Base-by-base conservation (phyloP, 306 rosid genomes). In the Mucuna pruriens region DNA sequence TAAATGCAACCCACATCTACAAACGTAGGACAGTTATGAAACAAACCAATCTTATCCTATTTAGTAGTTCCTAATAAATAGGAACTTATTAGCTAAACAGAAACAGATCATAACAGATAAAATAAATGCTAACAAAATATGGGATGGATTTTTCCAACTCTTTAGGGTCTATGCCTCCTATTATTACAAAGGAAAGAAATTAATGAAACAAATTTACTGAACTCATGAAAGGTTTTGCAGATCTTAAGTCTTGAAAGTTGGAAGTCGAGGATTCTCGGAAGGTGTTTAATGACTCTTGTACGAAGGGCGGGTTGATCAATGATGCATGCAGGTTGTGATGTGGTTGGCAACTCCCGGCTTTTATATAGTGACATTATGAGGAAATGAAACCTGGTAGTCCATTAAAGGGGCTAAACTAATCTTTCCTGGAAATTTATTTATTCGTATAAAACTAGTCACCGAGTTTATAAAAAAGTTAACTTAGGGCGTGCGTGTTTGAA, bases 161-260 rank as follows among this genome's bases (percentile, higher is more conserved):
- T 75, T 72, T 80, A 74, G 55, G 85, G 86, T 77, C 70, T 31
- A 62, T 57, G 44, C 85, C 80, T 31, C 10, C 40, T 36, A 31
- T 68, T 36, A 31, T 68, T 76, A 55, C 76, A 76, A 80, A 46
- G 66, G 63, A 82, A 55, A 34, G 11, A 26, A 78, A 48, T 63
- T 57, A 16, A 20, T 57, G 31, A 13, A 54, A 55, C 54, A 57
- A 26, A 25, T 31, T 12, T 22, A 42, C 17, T 33, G 51, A 66
- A 65, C 62, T 36, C 31, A 5, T 31, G 8, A 6, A 61, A 61
- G 20, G 15, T 39, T 5, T 16, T 25, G 55, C 82, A 34, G 55
- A n/a, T n/a, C n/a, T n/a, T n/a, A n/a, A n/a, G n/a, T n/a, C n/a
- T n/a, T n/a, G n/a, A n/a, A n/a, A n/a, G n/a, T n/a, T n/a, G n/a